Percentiles rank a stretch among this genome's conserved stretches.
Conservation (phyloP, 139 green algal species). For the Diplosphaera chodatii region DNA sequence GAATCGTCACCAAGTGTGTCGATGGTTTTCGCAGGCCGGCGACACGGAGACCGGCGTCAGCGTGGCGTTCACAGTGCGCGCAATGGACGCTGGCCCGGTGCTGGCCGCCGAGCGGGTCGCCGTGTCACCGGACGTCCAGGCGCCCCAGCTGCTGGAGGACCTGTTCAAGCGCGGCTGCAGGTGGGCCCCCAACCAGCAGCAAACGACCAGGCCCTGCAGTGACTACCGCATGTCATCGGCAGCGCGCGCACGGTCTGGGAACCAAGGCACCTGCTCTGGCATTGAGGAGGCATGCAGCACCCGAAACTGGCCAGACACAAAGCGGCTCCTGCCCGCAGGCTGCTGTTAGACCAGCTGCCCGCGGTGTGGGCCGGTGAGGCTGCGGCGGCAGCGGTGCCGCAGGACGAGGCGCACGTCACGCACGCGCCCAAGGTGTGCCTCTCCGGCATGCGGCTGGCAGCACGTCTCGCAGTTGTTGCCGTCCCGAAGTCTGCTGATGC, state of each 20-base stretch:
- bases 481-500: background rate
- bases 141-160: slow-evolving; percentile 71
- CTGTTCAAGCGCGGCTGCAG: slow-evolving; percentile 61
- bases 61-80: slow-evolving; percentile 88
- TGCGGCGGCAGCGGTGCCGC: slow-evolving; percentile 23
- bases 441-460: no score
- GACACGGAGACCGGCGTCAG: slow-evolving; percentile 68
- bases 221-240: no score
- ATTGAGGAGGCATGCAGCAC: no score
- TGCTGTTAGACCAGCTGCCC: slow-evolving; percentile 63
- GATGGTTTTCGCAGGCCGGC: slow-evolving; percentile 37
- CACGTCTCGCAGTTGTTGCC: no score
- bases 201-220: background rate
- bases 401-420: slow-evolving; percentile 58
- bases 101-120: slow-evolving; percentile 57
- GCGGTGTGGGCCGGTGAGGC: slow-evolving; percentile 57
- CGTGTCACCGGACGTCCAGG: slow-evolving; percentile 53
- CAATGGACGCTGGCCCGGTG: slow-evolving; percentile 91
- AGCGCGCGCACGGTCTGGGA: no score
- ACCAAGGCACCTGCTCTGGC: no score
- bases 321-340: no score
- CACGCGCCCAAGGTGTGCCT: slow-evolving; percentile 66
- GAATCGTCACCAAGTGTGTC: no score
- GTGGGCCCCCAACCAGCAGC: background rate
- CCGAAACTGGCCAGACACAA: no score